Base-by-base conservation (phyloP, 257 asterid genomes). In the Nicotiana paniculata region DNA sequence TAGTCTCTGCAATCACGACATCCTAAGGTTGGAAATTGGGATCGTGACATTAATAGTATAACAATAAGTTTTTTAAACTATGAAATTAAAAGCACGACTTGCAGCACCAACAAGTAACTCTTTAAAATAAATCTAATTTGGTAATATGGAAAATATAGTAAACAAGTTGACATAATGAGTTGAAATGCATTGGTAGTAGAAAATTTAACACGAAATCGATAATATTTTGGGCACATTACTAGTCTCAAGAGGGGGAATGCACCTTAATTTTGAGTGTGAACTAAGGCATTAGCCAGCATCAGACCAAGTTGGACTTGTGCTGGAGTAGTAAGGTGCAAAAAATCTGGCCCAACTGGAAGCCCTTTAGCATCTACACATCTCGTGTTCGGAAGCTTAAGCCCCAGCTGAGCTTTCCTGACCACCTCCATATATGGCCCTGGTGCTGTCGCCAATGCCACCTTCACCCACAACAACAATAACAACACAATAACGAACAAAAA, bases 401-500 rank as follows among this genome's bases (percentile, higher is more conserved):
- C 86, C 80, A 87, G 15, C 21, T 89, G 90, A 21, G 86, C 86
- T 65, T 84, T 33, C 39, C 89, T 87, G 32, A 89, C 81, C 33
- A n/a, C 63, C 18, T 84, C 89, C 3, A 78, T 37, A 30, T 65
- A 86, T 8, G 77, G 82, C 32, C 89, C 90, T 77, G 75, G 67
- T 6, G 85, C 86, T 9, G 91, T 68, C 24, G 91, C 87, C 77
- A 89, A 67, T 13, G 86, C 86, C 79, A 84, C 89, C 89, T 85
- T 43, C 33, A 83, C 13, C 65, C 59, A 46, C 13, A 43, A 43
- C 51, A 43, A 39, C 10, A 39, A 43, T 11, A 43, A 7, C 10
- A 43, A 2, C 11, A 43, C 51, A 46, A 46, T 12, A 72, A 12
- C 57, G 11, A 24, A 21, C 3, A 0, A 72, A 3, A 12, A 72